A percentile compares a stretch with the other conserved stretches of the same genome.
Conservation (phyloP, 352 stramenopile genomes). For the Phytophthora ramorum region DNA sequence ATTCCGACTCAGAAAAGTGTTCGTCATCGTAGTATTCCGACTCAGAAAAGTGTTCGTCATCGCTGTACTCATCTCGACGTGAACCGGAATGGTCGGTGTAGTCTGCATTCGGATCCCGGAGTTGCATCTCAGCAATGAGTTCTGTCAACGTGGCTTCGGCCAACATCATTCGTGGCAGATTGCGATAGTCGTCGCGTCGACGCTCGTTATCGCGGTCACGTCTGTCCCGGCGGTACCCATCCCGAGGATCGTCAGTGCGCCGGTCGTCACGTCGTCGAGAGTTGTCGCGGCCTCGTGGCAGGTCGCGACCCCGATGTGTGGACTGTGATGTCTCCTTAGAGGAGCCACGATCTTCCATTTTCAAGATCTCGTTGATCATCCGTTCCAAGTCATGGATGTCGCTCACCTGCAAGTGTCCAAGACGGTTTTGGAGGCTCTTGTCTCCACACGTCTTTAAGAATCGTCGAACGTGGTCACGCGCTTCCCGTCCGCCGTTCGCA, state of each 20-base stretch:
- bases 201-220: not conserved
- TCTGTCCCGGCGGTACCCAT: not conserved
- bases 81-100: not conserved
- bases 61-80: not conserved
- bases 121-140: no score
- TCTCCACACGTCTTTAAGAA: conserved; percentile 3
- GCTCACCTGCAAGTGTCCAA: no score
- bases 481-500: not conserved
- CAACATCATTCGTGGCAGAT: no score
- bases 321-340: not conserved
- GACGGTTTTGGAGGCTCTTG: not conserved
- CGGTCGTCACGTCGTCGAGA: not conserved
- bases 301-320: no score
- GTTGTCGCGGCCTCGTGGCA: not conserved
- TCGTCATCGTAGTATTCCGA: no score
- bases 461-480: not conserved
- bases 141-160: no score
- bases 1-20: no score
- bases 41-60: no score
- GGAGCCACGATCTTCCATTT: not conserved
- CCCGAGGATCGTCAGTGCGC: not conserved
- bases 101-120: no score
- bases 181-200: not conserved
- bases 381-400: conserved; percentile 1
- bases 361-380: conserved; percentile 4